Evolutionary conservation across 2,329 filamentous ascomycete genomes (phyloP).

Genomic region (Aspergillus pseudoviridinutans): DNA sequence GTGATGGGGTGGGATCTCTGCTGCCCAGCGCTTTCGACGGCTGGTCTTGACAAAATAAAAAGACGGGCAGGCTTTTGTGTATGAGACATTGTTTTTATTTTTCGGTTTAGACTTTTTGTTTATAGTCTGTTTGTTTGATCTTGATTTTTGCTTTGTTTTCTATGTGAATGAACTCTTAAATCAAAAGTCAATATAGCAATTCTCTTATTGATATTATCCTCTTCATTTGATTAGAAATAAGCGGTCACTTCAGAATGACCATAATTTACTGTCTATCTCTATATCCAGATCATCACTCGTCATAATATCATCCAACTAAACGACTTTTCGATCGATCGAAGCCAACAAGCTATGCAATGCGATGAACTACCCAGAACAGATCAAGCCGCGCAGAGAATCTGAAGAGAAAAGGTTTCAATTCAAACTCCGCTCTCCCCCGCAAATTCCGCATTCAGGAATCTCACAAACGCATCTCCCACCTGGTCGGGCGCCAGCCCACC

Average conservation of each 20-base stretch:
- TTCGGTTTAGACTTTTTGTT: not conserved
- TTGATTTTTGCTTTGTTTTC: not conserved
- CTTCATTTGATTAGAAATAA: not conserved
- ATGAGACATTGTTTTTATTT: constrained; percentile 1
- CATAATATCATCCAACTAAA: not conserved
- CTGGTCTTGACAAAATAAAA: not conserved
- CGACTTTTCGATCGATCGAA: not conserved
- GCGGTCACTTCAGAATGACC: too few species aligned
- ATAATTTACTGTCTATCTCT: not conserved
- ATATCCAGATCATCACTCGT: not conserved
- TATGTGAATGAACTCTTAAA: not conserved
- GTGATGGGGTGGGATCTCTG: not conserved
- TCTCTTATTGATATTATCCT: not conserved
- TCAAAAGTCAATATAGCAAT: not conserved
- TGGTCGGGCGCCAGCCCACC: constrained; percentile 31
- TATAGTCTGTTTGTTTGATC: constrained; percentile 1
- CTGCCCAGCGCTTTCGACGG: not conserved
- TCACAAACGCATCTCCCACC: constrained; percentile 43
- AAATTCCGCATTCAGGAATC: constrained; percentile 44
- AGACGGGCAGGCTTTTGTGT: not conserved
- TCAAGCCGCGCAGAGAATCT: not conserved
- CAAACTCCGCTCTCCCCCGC: constrained; percentile 22
- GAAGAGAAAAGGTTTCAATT: too few species aligned
- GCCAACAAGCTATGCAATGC: not conserved
- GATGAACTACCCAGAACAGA: not conserved